These are phyloP conservation scores for Psidium friedrichsthalianum DNA, from an alignment of 345 rosid genomes.

Conservation along the genomic window DNA sequence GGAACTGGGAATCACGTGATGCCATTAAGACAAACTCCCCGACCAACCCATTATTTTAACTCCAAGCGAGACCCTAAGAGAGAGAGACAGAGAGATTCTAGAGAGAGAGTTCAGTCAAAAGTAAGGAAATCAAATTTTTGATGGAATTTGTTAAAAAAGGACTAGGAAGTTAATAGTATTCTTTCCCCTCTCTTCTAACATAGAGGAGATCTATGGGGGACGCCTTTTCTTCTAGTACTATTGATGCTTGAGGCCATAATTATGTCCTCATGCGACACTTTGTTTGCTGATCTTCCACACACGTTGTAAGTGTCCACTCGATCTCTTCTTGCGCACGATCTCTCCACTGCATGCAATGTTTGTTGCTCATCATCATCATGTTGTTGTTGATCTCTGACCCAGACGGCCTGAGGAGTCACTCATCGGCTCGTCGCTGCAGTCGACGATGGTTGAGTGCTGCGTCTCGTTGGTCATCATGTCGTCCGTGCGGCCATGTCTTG, in stretches of 20 bases:
- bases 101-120: conserved; percentile 3
- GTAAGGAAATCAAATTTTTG: conserved; percentile 7
- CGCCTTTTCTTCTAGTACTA: conserved; percentile 73
- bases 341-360: neutral
- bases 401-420: conserved; percentile 63
- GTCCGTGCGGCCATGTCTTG: conserved; percentile 76
- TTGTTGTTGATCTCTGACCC: conserved; percentile 13
- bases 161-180: neutral
- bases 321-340: conserved; percentile 41
- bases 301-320: conserved; percentile 40
- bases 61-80: conserved; percentile 3
- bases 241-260: conserved; percentile 52
- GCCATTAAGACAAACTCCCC: conserved; percentile 68
- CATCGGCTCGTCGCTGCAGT: conserved; percentile 54
- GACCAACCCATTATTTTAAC: conserved; percentile 46
- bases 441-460: conserved; percentile 54
- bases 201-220: conserved; percentile 88
- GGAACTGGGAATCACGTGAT: conserved; percentile 77
- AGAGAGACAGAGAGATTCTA: neutral
- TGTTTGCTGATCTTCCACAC: conserved; percentile 44
- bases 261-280: conserved; percentile 43
- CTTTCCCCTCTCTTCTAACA: conserved; percentile 31
- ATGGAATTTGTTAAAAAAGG: neutral
- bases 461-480: conserved; percentile 40
- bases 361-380: neutral